Evolutionary conservation across 2,329 filamentous ascomycete genomes (phyloP).

Genomic region (Zasmidium cellare): DNA sequence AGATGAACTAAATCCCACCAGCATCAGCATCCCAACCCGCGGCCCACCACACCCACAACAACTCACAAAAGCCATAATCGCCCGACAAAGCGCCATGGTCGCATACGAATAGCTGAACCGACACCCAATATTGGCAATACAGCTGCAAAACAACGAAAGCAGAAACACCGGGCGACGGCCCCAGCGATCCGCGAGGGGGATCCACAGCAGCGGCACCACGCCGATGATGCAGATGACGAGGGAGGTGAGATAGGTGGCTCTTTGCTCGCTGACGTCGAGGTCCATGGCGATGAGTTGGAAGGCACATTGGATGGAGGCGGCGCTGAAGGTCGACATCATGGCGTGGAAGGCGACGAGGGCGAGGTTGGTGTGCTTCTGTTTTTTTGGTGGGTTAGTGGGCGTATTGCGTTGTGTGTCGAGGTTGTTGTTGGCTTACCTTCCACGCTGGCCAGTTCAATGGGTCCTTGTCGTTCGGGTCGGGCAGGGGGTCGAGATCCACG

Average conservation of each 20-base stretch:
- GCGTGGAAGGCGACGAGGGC: background rate
- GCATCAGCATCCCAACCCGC: too few relatives aligned
- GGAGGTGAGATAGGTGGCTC: background rate
- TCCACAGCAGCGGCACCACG: background rate
- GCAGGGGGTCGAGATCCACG: background rate
- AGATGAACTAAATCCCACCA: background rate
- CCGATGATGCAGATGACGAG: background rate
- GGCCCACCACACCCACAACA: background rate
- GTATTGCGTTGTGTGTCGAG: too few relatives aligned
- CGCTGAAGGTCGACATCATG: background rate
- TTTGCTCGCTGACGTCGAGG: background rate
- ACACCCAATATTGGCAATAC: background rate
- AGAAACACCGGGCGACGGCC: slow-evolving; percentile 1
- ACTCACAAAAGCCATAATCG: background rate
- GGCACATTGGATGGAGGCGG: background rate
- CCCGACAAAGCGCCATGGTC: background rate
- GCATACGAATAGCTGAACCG: background rate
- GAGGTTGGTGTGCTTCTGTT: background rate
- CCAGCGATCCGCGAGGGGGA: background rate
- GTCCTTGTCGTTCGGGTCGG: background rate
- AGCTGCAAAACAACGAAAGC: background rate
- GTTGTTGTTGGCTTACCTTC: background rate
- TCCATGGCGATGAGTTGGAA: background rate
- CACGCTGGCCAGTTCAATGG: background rate
- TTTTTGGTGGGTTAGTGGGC: background rate